A percentile compares a stretch with the other conserved stretches of the same genome.
phyloP scores from a whole-genome alignment of 1,139 yeast species.

The Pichia sp. region DNA sequence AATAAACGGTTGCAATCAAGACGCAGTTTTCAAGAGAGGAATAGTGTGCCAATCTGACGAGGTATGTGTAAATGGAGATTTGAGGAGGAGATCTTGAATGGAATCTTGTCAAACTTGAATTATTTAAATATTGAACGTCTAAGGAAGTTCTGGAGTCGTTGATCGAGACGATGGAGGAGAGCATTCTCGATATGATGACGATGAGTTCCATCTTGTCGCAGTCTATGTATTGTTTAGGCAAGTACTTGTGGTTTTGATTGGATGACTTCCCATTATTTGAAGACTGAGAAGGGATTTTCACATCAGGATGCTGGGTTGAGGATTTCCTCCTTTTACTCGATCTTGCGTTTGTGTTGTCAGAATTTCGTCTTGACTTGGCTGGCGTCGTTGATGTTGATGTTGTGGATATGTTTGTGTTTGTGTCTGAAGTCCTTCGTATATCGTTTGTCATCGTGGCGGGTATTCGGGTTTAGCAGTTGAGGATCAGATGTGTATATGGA shows the following conservation, averaged over 20 bases:
- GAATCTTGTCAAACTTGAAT: conserved; percentile 67
- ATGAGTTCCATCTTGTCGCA: conserved; percentile 74
- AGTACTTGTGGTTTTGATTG: conserved; percentile 13
- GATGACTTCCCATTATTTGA: too few relatives aligned
- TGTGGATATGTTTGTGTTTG: too few relatives aligned
- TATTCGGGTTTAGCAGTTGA: too few relatives aligned
- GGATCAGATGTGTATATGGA: too few relatives aligned
- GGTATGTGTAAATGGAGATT: conserved; percentile 76
- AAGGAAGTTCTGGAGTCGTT: conserved; percentile 27
- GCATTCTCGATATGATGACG: conserved; percentile 73
- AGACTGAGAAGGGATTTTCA: too few relatives aligned
- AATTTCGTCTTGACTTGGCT: conserved; percentile 1
- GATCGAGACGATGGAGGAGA: conserved; percentile 42
- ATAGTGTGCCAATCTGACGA: conserved; percentile 75
- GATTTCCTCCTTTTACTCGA: conserved; percentile 4
- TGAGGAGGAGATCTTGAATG: conserved; percentile 93
- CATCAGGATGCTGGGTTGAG: neutral
- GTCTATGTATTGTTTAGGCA: conserved; percentile 61
- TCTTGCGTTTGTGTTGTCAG: neutral
- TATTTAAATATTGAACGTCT: conserved; percentile 24
- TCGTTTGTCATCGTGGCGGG: too few relatives aligned
- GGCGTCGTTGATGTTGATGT: neutral
- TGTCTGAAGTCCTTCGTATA: too few relatives aligned
- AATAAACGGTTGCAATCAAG: conserved; percentile 76
- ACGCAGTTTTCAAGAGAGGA: conserved; percentile 85